Evolutionary conservation across 2,329 filamentous ascomycete genomes (phyloP).

Genomic region (Fusarium sp.): DNA sequence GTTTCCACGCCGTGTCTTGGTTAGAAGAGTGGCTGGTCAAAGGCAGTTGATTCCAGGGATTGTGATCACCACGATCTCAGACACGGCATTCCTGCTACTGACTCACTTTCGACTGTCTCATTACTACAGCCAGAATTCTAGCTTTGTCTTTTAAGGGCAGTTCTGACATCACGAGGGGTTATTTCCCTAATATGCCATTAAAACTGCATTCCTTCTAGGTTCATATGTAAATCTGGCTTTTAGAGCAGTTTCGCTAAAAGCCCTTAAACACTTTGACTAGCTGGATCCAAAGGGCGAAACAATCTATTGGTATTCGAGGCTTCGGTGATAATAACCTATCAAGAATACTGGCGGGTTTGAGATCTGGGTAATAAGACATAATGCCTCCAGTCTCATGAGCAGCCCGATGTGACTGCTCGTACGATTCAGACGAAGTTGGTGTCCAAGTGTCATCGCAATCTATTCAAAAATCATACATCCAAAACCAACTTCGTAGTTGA

Average conservation of each 20-base stretch:
- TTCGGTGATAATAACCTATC: too few relatives aligned
- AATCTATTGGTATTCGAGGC: too few relatives aligned
- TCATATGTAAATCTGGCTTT: neutral
- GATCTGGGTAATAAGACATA: too few relatives aligned
- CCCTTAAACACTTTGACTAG: neutral
- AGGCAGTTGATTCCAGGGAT: conserved; percentile 10
- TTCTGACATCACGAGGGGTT: conserved; percentile 7
- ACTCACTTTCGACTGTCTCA: conserved; percentile 17
- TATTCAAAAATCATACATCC: too few relatives aligned
- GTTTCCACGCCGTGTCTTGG: neutral
- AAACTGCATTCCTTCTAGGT: conserved; percentile 2
- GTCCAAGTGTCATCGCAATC: too few relatives aligned
- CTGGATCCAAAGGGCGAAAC: neutral
- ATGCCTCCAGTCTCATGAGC: too few relatives aligned
- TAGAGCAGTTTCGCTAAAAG: too few relatives aligned
- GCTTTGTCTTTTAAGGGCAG: neutral
- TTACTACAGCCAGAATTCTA: conserved; percentile 2
- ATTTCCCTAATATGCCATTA: neutral
- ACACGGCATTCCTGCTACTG: conserved; percentile 21
- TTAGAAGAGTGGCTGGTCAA: conserved; percentile 16
- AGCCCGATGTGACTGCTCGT: too few relatives aligned
- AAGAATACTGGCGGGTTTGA: too few relatives aligned
- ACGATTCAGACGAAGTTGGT: too few relatives aligned
- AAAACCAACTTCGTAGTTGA: too few relatives aligned
- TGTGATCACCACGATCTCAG: conserved; percentile 11